These are phyloP conservation scores for Cryoendolithus antarcticus DNA, from an alignment of 2,329 filamentous ascomycete species.

Conservation along the genomic window DNA sequence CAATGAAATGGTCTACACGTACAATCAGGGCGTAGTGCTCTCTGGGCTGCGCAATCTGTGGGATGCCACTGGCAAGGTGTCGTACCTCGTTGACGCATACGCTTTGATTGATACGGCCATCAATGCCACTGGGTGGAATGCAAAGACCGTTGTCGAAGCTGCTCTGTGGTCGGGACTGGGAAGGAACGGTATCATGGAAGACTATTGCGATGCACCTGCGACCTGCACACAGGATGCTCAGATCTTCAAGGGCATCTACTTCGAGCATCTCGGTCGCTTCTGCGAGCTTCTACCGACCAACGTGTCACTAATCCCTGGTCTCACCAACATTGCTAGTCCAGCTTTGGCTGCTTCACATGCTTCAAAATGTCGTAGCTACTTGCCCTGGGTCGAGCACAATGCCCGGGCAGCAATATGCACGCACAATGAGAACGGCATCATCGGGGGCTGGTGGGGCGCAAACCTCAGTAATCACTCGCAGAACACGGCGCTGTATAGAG, in stretches of 20 bases:
- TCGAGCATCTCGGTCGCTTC: constrained; percentile 75
- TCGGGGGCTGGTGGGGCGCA: constrained; percentile 77
- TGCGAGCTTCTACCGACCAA: constrained; percentile 50
- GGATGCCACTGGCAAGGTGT: constrained; percentile 59
- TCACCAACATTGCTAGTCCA: constrained; percentile 29
- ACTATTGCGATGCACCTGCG: constrained; percentile 64
- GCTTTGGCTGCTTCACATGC: constrained; percentile 36
- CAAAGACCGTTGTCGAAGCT: constrained; percentile 5
- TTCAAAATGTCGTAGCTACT: constrained; percentile 52
- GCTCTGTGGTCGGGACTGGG: constrained; percentile 61
- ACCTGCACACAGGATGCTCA: constrained; percentile 74
- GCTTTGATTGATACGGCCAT: constrained; percentile 60
- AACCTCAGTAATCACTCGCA: constrained; percentile 11
- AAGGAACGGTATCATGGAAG: constrained; percentile 68
- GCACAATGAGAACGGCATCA: constrained; percentile 53
- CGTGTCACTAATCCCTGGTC: constrained; percentile 32
- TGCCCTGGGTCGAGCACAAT: constrained; percentile 66
- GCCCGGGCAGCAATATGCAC: constrained; percentile 60
- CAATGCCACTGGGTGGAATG: constrained; percentile 61
- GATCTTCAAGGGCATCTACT: constrained; percentile 93
- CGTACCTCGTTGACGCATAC: constrained; percentile 71
- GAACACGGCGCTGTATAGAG: constrained; percentile 8
- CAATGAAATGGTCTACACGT: constrained; percentile 86
- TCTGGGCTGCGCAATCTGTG: constrained; percentile 73
- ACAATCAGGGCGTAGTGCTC: constrained; percentile 90